A percentile compares a stretch with the other conserved stretches of the same genome.
Conservation (phyloP, 768 basidiomycete genomes). For the Clavulina sp. region DNA sequence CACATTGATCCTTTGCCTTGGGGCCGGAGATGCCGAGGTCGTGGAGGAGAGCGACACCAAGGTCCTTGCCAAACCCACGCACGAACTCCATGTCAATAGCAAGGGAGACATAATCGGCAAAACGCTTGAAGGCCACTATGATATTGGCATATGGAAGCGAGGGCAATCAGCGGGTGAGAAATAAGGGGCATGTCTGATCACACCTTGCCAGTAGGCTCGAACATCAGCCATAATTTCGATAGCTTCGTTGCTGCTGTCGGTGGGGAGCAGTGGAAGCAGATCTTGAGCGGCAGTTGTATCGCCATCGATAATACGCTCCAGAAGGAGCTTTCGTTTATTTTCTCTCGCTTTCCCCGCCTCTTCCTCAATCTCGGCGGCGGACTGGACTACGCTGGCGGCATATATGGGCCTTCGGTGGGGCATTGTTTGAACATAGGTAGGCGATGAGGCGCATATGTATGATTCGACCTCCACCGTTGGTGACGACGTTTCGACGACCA, state of each 20-base stretch:
- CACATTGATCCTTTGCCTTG: neutral
- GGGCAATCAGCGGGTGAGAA: neutral
- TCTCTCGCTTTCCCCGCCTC: no score
- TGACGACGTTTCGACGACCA: no score
- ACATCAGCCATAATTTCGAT: conserved; percentile 11
- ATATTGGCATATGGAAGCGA: neutral
- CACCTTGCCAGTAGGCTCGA: conserved; percentile 11
- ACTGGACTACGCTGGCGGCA: no score
- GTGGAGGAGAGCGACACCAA: conserved; percentile 26
- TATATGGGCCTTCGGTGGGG: no score
- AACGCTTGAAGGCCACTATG: conserved; percentile 42
- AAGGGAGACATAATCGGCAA: conserved; percentile 38
- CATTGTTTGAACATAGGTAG: no score
- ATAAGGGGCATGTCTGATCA: neutral
- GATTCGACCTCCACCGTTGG: no score
- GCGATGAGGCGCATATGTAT: no score
- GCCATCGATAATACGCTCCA: no score
- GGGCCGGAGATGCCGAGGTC: neutral
- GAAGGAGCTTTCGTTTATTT: no score
- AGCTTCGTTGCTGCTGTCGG: conserved; percentile 3
- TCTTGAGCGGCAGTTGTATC: neutral
- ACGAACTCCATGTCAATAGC: conserved; percentile 41
- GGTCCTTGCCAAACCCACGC: conserved; percentile 29
- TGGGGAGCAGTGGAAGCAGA: conserved; percentile 3
- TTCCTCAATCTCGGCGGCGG: no score